Evolutionary conservation across 495 filamentous ascomycete genomes (phyloP).

Genomic region (Pyrenula aspistea): DNA sequence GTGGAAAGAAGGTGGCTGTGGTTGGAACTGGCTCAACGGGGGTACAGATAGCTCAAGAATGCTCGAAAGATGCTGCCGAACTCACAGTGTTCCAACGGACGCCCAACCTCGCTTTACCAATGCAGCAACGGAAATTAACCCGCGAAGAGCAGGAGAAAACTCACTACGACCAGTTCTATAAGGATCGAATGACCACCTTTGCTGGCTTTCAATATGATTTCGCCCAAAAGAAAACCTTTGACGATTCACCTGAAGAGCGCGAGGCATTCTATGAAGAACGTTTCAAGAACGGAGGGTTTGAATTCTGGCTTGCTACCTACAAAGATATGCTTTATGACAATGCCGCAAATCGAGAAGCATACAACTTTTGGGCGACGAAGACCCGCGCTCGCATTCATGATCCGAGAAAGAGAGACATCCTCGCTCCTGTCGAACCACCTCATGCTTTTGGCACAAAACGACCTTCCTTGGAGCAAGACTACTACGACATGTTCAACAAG

Average conservation of each 20-base stretch:
- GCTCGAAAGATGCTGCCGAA: constrained; percentile 19
- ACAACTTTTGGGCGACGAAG: constrained; percentile 46
- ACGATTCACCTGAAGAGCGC: constrained; percentile 34
- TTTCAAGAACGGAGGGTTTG: constrained; percentile 37
- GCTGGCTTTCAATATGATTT: constrained; percentile 34
- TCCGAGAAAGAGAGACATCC: constrained; percentile 30
- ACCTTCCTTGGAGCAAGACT: constrained; percentile 39
- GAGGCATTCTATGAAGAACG: constrained; percentile 31
- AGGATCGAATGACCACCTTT: constrained; percentile 29
- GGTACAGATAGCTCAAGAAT: constrained; percentile 36
- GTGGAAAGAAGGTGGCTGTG: constrained; percentile 32
- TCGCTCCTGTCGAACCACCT: constrained; percentile 40
- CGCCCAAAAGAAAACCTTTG: constrained; percentile 24
- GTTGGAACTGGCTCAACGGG: constrained; percentile 43
- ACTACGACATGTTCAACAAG: constrained; percentile 46
- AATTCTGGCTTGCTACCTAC: constrained; percentile 37
- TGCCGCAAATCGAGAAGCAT: constrained; percentile 34
- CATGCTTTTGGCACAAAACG: constrained; percentile 44
- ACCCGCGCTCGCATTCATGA: constrained; percentile 36
- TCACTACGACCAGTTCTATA: constrained; percentile 32
- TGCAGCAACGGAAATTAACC: constrained; percentile 31
- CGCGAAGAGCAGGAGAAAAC: constrained; percentile 33
- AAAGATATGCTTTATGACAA: constrained; percentile 34
- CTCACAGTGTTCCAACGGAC: constrained; percentile 40
- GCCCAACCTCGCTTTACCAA: constrained; percentile 36